Conservation (phyloP, 257 asterid genomes). For the Primulina eburnea region DNA sequence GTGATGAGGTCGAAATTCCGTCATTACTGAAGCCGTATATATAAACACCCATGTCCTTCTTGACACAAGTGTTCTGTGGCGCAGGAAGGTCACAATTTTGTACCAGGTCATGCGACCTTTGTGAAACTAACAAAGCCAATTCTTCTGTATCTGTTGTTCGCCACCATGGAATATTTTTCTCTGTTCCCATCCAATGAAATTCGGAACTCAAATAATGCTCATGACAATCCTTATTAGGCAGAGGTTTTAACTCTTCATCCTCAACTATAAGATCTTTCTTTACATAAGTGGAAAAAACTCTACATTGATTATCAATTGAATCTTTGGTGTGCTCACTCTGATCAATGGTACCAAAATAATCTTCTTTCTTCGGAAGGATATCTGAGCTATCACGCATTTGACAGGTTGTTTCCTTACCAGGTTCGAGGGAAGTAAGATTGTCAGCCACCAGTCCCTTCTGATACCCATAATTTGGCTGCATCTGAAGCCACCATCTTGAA, state of each 20-base stretch:
- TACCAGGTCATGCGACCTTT: constrained; percentile 49
- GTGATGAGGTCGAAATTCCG: constrained; percentile 22
- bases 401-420: constrained; percentile 28
- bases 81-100: constrained; percentile 88
- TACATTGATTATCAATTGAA: constrained; percentile 28
- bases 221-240: constrained; percentile 15
- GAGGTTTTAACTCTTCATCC: constrained; percentile 22
- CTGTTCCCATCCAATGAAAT: constrained; percentile 48
- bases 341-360: constrained; percentile 24
- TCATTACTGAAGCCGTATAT: constrained; percentile 22
- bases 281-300: constrained; percentile 21
- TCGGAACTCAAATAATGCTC: constrained; percentile 42
- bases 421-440: constrained; percentile 29
- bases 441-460: constrained; percentile 39
- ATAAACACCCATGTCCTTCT: constrained; percentile 39
- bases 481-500: constrained; percentile 86
- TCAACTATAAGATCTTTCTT: constrained; percentile 28
- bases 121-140: constrained; percentile 65
- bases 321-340: constrained; percentile 25
- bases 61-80: constrained; percentile 45
- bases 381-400: constrained; percentile 25
- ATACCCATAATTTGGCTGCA: constrained; percentile 44
- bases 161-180: constrained; percentile 74
- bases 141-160: constrained; percentile 73
- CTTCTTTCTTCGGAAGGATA: constrained; percentile 24